Evolutionary conservation across 129 eudicot genomes (phyloP), one percentile per base, ranked within the genome.

Genomic region (Silybum marianum): DNA sequence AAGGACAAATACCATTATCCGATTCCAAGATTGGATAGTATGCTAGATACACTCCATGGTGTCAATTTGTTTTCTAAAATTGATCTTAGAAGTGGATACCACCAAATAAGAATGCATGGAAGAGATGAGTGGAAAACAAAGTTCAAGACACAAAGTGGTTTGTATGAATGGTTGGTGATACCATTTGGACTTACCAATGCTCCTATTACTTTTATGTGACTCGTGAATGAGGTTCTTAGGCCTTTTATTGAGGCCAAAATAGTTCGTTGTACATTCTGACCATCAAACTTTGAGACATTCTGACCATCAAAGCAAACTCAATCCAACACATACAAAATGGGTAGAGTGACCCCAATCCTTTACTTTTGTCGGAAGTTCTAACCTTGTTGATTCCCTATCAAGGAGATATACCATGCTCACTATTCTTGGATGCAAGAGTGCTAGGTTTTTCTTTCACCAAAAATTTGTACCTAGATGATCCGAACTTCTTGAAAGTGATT

Each of bases 331-430:
- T 58, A 51, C 79, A 71, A 71, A 71, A 22, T 74, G 75, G 24
- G 42, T 71, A 19, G 80, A 51, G 18, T 75, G 28, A 18, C 67
- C 36, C 25, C 44, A 62, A 23, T n/a, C 80, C 0, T 60, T 77
- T 62, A 32, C 18, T 21, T 77, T 16, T 63, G 30, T 21, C 19
- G 66, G 66, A 7, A 65, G 72, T 24, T 23, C 22, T 8, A 78
- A 78, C 58, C 18, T 78, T n/a, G 81, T 78, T 10, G 82, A 83
- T 77, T 78, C 86, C 6, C 18, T 81, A 2, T 76, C 73, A 12
- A 36, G 68, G 73, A 76, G 86, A 26, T 22, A 54, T 28, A 6
- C 36, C n/a, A 12, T 83, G 23, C 44, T 73, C 1, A 11, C 25
- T 32, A 24, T 48, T 8, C 39, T 82, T 5, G 81, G 77, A 6